These are phyloP conservation scores for Acacia acuminata DNA, from an alignment of 306 rosid species.

Conservation along the genomic window DNA sequence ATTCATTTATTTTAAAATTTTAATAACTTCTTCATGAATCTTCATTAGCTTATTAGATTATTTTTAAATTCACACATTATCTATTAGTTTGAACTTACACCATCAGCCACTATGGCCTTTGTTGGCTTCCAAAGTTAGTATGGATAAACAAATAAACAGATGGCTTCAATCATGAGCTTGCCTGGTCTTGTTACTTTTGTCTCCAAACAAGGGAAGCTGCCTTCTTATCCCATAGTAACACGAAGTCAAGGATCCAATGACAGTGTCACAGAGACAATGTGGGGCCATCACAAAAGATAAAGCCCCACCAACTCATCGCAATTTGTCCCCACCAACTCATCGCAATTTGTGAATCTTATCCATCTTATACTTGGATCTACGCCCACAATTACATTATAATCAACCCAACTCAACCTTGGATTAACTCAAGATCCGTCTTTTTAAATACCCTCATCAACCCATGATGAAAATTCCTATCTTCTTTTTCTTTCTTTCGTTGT, in stretches of 20 bases:
- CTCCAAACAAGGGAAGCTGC: neutral
- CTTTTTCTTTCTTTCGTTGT: neutral
- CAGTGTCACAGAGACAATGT: neutral
- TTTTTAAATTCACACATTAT: no score
- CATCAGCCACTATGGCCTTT: neutral
- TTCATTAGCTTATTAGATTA: no score
- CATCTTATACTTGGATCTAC: constrained; percentile 21
- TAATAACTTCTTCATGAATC: neutral
- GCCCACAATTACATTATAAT: constrained; percentile 36
- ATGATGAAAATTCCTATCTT: neutral
- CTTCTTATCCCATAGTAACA: neutral
- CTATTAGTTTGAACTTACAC: neutral
- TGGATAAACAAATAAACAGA: neutral
- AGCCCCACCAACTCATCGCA: neutral
- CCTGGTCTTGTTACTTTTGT: neutral
- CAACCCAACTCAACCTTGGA: neutral
- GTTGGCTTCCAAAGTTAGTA: neutral
- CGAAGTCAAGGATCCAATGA: neutral
- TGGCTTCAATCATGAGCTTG: neutral
- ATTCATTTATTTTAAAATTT: no score
- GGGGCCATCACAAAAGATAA: neutral
- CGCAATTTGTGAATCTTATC: neutral
- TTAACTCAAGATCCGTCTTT: neutral
- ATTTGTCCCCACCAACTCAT: neutral
- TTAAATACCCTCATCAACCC: constrained; percentile 10